Base-by-base conservation (phyloP, 2,329 filamentous ascomycete genomes). In the Neofusicoccum laricinum region DNA sequence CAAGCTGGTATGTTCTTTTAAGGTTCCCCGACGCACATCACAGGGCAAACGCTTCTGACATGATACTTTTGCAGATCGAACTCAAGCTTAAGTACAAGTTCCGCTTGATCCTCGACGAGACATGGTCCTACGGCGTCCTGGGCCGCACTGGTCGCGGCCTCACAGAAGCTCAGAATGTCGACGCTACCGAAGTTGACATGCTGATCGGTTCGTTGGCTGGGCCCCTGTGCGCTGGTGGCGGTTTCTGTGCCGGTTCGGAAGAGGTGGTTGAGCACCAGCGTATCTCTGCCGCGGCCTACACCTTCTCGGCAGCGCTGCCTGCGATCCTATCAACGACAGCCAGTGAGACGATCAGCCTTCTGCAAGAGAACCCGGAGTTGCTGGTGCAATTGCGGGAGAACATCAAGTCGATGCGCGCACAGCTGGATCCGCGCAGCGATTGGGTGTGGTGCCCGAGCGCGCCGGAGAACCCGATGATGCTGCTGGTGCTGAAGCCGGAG, bases 11-110 rank as follows among this genome's bases (percentile, higher is more conserved):
- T 75, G 86, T 76, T 66, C n/a, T 30, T 30, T 5, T 30, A 30
- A 6, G 25, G 25, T 66, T 62, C 67, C 19, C 51, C 12, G 17
- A 25, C 30, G 6, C 14, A 11, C 11, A 11, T 32, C 5, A 41
- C 17, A 17, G 30, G n/a, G 10, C 15, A 25, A 14, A 12, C 5
- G 21, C 15, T 40, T 11, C 55, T 61, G 19, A 61, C 17, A 32
- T 5, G 21, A 11, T n/a, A 10, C 8, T 21, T 19, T 6, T 25
- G 3, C 69, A 92, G 90, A 84, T 98, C 68, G 94, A 97, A 75
- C 84, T 99, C 70, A 97, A 97, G 79, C 88, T 93, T 70, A 91
- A 90, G 76, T 97, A 98, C 85, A 99, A 97, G 81, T 99, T 98
- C 82, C 92, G 95, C 71, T 86, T 99, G 64, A 96, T 98, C 69